Conservation (phyloP, 805 yeast species). For the Lipomyces starkeyi region DNA sequence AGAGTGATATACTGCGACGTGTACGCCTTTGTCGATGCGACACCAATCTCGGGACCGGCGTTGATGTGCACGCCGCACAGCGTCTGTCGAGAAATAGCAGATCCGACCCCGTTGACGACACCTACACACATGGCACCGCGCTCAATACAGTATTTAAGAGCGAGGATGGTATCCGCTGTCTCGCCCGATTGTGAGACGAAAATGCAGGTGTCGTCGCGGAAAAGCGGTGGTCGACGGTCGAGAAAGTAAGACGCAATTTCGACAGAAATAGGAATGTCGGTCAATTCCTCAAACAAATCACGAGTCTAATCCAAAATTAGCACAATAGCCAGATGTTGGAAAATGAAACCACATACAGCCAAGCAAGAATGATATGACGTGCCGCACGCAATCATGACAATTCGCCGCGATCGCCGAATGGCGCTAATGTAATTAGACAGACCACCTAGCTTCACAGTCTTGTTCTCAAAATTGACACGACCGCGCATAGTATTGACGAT, state of each 20-base stretch:
- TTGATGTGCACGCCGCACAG: conserved; percentile 99
- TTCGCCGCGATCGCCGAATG: conserved; percentile 91
- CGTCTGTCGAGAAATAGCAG: conserved; percentile 93
- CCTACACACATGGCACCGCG: conserved; percentile 98
- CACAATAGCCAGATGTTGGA: neutral
- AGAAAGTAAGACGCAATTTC: conserved; percentile 94
- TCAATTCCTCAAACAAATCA: conserved; percentile 92
- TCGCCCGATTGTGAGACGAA: conserved; percentile 99
- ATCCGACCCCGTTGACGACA: conserved; percentile 96
- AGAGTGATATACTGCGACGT: conserved; percentile 97
- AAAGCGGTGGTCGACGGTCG: conserved; percentile 95
- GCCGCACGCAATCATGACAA: conserved; percentile 99
- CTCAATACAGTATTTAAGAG: conserved; percentile 92
- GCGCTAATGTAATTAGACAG: conserved; percentile 81
- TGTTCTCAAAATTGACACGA: conserved; percentile 88
- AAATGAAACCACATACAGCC: conserved; percentile 52
- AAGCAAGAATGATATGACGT: conserved; percentile 98
- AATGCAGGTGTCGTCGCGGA: conserved; percentile 96
- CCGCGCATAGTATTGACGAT: conserved; percentile 99
- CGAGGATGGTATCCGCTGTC: conserved; percentile 96
- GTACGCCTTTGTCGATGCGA: conserved; percentile 98
- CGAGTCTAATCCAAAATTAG: conserved; percentile 60
- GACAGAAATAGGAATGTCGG: conserved; percentile 91
- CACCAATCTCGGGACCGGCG: conserved; percentile 99
- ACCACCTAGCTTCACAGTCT: conserved; percentile 85